Evolutionary conservation across 2,329 filamentous ascomycete species (phyloP).

Genomic region (Juglanconis juglandina): DNA sequence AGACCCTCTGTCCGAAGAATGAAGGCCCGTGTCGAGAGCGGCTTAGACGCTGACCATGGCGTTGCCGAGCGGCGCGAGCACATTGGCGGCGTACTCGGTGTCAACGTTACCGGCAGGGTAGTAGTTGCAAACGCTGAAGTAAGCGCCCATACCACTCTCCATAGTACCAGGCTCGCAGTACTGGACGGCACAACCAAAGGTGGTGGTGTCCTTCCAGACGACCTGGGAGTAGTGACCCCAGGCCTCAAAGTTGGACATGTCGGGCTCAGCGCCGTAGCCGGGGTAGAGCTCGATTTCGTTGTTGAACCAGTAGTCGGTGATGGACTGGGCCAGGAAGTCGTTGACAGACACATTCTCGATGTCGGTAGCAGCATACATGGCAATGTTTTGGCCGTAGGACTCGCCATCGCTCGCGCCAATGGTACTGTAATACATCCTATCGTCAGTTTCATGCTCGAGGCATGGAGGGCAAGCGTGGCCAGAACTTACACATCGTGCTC

Average conservation of each 20-base stretch:
- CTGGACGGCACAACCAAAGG: conserved; percentile 60
- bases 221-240: conserved; percentile 78
- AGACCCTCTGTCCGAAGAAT: not conserved
- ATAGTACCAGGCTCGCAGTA: conserved; percentile 52
- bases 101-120: conserved; percentile 62
- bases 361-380: conserved; percentile 51
- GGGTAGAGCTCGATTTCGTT: conserved; percentile 62
- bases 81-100: conserved; percentile 49
- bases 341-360: conserved; percentile 45
- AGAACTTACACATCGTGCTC: conserved; percentile 69
- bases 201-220: conserved; percentile 62
- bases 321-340: conserved; percentile 61
- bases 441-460: not conserved
- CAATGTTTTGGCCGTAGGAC: conserved; percentile 87
- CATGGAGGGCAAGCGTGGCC: not conserved
- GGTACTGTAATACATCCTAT: conserved; percentile 33
- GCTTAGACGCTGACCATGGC: conserved; percentile 23
- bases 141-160: conserved; percentile 48
- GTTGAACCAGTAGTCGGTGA: conserved; percentile 88
- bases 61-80: conserved; percentile 40
- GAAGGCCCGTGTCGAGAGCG: not conserved
- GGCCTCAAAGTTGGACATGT: conserved; percentile 57
- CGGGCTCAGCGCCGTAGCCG: conserved; percentile 59
- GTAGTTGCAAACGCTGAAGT: conserved; percentile 90
- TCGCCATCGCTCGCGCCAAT: conserved; percentile 49